Evolutionary conservation across 2,329 filamentous ascomycete species (phyloP).

Genomic region (Aplosporella prunicola): DNA sequence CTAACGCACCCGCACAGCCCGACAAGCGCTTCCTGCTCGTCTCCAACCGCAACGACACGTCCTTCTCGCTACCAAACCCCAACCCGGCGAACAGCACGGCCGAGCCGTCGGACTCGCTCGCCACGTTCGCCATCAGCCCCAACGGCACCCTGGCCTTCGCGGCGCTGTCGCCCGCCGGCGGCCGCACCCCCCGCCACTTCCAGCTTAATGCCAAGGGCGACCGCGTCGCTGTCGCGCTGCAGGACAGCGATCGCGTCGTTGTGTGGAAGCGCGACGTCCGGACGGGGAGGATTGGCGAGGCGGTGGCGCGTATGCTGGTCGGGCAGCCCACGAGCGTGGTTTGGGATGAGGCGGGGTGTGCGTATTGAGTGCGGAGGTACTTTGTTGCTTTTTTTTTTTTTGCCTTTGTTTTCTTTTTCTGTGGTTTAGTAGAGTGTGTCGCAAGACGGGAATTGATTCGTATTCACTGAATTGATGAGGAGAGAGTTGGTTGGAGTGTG

Average conservation of each 20-base stretch:
- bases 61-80: conserved; percentile 43
- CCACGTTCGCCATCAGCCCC: conserved; percentile 49
- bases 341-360: conserved; percentile 20
- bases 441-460: too few species aligned
- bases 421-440: too few species aligned
- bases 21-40: conserved; percentile 53
- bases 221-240: conserved; percentile 56
- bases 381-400: too few species aligned
- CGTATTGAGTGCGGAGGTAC: too few species aligned
- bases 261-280: conserved; percentile 51
- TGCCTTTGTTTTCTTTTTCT: too few species aligned
- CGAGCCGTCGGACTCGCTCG: conserved; percentile 47
- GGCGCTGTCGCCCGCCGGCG: conserved; percentile 54
- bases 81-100: conserved; percentile 35
- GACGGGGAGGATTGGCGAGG: conserved; percentile 49
- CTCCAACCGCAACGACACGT: conserved; percentile 56
- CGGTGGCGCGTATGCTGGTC: conserved; percentile 24
- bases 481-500: too few species aligned
- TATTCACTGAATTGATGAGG: too few species aligned
- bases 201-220: conserved; percentile 55
- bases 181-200: conserved; percentile 57
- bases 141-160: conserved; percentile 49
- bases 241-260: conserved; percentile 51
- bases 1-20: conserved; percentile 17
- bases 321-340: conserved; percentile 28